Evolutionary conservation across 371 early-diverging fungal genomes (phyloP), one percentile per base, ranked within the genome.

Genomic region (Mucor mucedo): DNA sequence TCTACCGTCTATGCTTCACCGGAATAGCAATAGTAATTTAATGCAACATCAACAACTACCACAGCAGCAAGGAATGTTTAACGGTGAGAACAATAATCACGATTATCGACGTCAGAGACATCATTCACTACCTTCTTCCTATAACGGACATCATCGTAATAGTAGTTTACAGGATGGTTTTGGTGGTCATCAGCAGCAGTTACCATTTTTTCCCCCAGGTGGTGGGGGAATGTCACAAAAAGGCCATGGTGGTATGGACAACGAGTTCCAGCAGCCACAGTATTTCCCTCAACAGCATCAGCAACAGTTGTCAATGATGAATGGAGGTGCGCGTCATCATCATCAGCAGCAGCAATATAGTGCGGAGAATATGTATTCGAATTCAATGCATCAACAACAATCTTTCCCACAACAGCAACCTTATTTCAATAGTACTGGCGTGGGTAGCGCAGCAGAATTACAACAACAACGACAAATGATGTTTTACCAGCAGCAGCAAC

Each of bases 81-180:
- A 4, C 10, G 3, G 4, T 7, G 45, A 32, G 42, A 29, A 11
- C 32, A 30, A 2, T 38, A 44, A 9, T 42, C 30, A 35, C 33
- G 42, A 58, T 32, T 59, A 50, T 49, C 49, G 40, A 11, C 33
- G 59, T 21, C 48, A 59, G 49, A 8, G 59, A 27, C 59, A 59
- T 40, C 16, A 49, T 6, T 59, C 50, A 11, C 35, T 59, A 35
- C 59, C 59, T 27, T 59, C 59, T 10, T 58, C 58, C 3, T 47
- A 16, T 47, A 21, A 27, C 4, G 10, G 33, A 5, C 45, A 48
- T 6, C 45, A 56, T 27, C 48, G n/a, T 4, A 27, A 48, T 8
- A 27, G 48, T 16, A 21, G 49, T 4, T n/a, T 27, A 10, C 14
- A 13, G 30, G 32, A 50, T 50, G 8, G 11, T 38, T 30, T 33